Percentiles rank a stretch among this genome's conserved stretches.
Conservation (phyloP, 2,329 filamentous ascomycete genomes). For the Talaromyces amestolkiae region DNA sequence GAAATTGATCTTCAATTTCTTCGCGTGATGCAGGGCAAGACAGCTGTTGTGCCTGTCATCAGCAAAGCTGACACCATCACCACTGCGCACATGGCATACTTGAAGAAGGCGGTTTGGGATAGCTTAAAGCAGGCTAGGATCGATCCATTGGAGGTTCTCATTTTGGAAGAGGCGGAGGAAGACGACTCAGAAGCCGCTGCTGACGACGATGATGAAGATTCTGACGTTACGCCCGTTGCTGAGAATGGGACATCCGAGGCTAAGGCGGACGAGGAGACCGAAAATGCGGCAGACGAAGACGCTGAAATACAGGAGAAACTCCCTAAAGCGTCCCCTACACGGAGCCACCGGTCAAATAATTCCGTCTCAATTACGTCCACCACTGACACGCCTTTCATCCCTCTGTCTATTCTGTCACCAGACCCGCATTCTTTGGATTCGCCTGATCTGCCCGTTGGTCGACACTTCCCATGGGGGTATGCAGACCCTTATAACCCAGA, state of each 20-base stretch:
- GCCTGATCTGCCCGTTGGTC: slow-evolving; percentile 59
- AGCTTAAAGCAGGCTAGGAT: slow-evolving; percentile 81
- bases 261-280: slow-evolving; percentile 26
- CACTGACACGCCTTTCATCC: slow-evolving; percentile 64
- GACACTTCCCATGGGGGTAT: slow-evolving; percentile 94
- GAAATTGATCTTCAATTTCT: slow-evolving; percentile 88
- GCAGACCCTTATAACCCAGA: slow-evolving; percentile 86
- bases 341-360: slow-evolving; percentile 16
- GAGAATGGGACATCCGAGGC: slow-evolving; percentile 23
- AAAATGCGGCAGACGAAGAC: slow-evolving; percentile 28
- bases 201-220: slow-evolving; percentile 47
- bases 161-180: slow-evolving; percentile 74
- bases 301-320: slow-evolving; percentile 25
- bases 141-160: slow-evolving; percentile 83
- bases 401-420: slow-evolving; percentile 89
- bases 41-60: slow-evolving; percentile 90
- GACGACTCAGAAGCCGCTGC: slow-evolving; percentile 50
- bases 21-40: slow-evolving; percentile 84
- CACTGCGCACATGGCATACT: slow-evolving; percentile 84
- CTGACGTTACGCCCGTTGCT: slow-evolving; percentile 23
- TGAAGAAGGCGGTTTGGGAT: slow-evolving; percentile 88
- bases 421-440: slow-evolving; percentile 72
- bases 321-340: slow-evolving; percentile 8
- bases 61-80: slow-evolving; percentile 97
- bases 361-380: slow-evolving; percentile 24